These are phyloP conservation scores for Septoria linicola DNA, from an alignment of 2,329 filamentous ascomycete species.

Conservation along the genomic window DNA sequence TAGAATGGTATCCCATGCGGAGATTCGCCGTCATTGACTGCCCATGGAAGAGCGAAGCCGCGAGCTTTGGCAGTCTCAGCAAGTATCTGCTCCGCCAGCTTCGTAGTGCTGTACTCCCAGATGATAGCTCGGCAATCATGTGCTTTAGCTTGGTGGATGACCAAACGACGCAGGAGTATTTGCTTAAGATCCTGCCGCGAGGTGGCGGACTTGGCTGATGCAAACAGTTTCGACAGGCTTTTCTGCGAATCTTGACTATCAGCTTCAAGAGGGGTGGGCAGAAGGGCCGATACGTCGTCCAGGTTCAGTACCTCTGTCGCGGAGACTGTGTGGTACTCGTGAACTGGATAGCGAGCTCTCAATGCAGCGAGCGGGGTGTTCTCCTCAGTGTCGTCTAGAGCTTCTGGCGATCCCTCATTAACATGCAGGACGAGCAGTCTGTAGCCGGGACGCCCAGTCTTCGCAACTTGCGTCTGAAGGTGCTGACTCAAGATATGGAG, in stretches of 20 bases:
- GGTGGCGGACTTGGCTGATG: conserved; percentile 55
- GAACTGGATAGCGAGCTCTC: conserved; percentile 62
- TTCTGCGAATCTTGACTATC: not conserved
- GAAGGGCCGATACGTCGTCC: conserved; percentile 15
- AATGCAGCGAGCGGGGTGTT: conserved; percentile 41
- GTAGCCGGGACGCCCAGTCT: conserved; percentile 65
- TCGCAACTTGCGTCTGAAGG: conserved; percentile 62
- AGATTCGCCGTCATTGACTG: conserved; percentile 71
- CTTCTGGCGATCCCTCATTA: conserved; percentile 45
- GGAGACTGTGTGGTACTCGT: conserved; percentile 39
- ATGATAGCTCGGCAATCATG: conserved; percentile 68
- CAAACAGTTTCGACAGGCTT: conserved; percentile 14
- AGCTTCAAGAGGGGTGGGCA: not conserved
- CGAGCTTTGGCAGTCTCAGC: conserved; percentile 88
- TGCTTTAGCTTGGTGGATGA: conserved; percentile 63
- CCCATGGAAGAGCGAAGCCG: conserved; percentile 78
- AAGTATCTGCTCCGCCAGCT: conserved; percentile 80
- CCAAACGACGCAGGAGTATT: conserved; percentile 68
- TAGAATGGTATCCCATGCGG: conserved; percentile 62
- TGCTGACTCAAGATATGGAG: conserved; percentile 73
- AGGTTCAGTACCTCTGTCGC: conserved; percentile 19
- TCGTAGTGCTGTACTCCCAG: conserved; percentile 83
- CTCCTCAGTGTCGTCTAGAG: conserved; percentile 24
- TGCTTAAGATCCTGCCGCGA: conserved; percentile 71
- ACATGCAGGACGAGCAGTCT: conserved; percentile 59